Percentiles rank a stretch among this genome's conserved stretches.
Evolutionary conservation across 768 basidiomycete species (phyloP).

Genomic region (Crepidotus variabilis): DNA sequence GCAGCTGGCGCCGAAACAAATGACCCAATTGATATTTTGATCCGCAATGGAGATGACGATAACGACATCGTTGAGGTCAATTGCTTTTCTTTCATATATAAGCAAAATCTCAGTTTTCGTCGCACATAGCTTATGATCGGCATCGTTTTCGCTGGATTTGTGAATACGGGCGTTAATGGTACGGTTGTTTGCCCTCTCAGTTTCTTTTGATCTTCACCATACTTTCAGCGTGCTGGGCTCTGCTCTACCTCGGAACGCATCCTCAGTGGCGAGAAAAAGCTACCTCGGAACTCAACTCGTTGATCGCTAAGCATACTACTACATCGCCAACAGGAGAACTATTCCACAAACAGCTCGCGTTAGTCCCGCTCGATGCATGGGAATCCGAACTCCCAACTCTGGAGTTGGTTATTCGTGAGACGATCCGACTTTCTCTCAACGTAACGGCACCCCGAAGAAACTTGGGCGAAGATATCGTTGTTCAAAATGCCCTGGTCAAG

Average conservation of each 20-base stretch:
- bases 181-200: slow-evolving; percentile 1
- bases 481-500: slow-evolving; percentile 21
- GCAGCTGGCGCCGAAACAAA: slow-evolving; percentile 18
- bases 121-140: slow-evolving; percentile 25
- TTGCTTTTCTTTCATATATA: neutral
- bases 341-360: slow-evolving; percentile 29
- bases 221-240: slow-evolving; percentile 28
- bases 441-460: slow-evolving; percentile 32
- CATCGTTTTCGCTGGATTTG: slow-evolving; percentile 29
- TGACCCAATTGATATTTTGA: slow-evolving; percentile 33
- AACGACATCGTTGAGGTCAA: slow-evolving; percentile 23
- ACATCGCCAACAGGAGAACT: slow-evolving; percentile 21
- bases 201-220: neutral
- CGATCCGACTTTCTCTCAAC: slow-evolving; percentile 28
- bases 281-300: slow-evolving; percentile 25
- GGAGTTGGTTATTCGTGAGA: slow-evolving; percentile 36
- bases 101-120: neutral
- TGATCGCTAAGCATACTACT: slow-evolving; percentile 11
- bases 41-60: slow-evolving; percentile 25
- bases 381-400: slow-evolving; percentile 35
- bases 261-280: slow-evolving; percentile 33
- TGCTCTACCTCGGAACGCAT: slow-evolving; percentile 29
- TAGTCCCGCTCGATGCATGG: slow-evolving; percentile 33
- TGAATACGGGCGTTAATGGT: slow-evolving; percentile 32
- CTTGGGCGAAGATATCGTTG: slow-evolving; percentile 22